Conservation (phyloP, 257 asterid genomes). For the Solanum paucissectum region DNA sequence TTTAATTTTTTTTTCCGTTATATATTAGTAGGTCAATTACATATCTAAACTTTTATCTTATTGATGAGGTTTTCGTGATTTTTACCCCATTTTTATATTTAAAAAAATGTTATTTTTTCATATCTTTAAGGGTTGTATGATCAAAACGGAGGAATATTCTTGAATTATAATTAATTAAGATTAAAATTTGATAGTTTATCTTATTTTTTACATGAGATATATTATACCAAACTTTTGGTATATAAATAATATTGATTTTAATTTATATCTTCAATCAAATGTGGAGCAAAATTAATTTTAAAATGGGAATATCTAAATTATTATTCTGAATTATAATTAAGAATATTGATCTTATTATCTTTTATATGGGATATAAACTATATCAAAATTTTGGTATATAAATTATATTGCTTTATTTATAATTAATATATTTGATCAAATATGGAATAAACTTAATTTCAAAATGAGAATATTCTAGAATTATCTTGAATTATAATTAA, state of each 20-base stretch:
- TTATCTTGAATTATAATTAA: background rate
- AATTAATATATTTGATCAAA: too few species aligned
- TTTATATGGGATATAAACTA: too few species aligned
- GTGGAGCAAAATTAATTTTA: too few species aligned
- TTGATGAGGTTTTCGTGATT: too few species aligned
- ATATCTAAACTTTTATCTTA: background rate
- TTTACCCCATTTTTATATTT: background rate
- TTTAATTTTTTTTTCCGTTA: background rate
- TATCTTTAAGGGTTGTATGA: background rate
- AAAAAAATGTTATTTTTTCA: background rate
- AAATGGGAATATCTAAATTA: background rate
- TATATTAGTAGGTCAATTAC: background rate
- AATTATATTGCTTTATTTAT: background rate
- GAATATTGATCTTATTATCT: too few species aligned
- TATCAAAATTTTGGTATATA: too few species aligned
- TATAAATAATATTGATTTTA: too few species aligned
- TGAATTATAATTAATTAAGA: too few species aligned
- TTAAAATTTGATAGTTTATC: background rate
- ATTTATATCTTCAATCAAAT: too few species aligned
- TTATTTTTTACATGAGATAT: background rate
- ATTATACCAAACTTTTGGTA: background rate
- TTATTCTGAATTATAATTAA: too few species aligned
- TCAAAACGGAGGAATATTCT: background rate
- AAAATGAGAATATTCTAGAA: background rate
- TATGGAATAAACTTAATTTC: too few species aligned